Base-by-base conservation (phyloP, 176 grass and related monocot genomes). In the sorghum (Sorghum bicolor) region DNA sequence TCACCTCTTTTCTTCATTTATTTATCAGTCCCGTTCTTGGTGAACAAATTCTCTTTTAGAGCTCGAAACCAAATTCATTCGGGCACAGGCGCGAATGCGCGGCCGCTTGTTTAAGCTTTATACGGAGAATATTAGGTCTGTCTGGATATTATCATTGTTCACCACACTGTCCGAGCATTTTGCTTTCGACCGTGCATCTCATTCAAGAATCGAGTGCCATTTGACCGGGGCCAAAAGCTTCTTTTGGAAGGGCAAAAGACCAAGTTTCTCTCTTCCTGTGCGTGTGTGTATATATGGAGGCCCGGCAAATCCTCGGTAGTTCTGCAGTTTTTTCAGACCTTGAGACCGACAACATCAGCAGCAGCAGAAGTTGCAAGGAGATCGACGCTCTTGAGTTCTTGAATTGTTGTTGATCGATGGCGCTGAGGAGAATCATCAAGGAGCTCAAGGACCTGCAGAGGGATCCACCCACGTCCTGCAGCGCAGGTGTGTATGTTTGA, bases 401-500 rank as follows among this genome's bases (percentile, higher is more conserved):
- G 52, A 58, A 22, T 24, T 58, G 3, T 12, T 52, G 50, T 25
- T 28, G 41, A 31, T 20, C 41, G 82, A 97, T 97, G 92, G 92
- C 90, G 7, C 37, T 90, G 22, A 87, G 92, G 88, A 92, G 90
- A 61, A 97, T 97, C 47, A 83, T 87, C 77, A 97, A 97, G 92
- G 94, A 94, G 86, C 90, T 97, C 80, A 92, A 92, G 85, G 94
- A 97, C 82, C 81, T 97, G 86, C 94, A 97, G 84, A 83, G 88
- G 91, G 94, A 97, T 75, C 92, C 94, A 1, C 92, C 94, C 25
- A 92, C 92, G 76, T 97, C 94, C 2, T 97, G 94, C 75, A 97
- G 94, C 9, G 94, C 94, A 83, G 94, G 94, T 97, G 0, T 44
- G 0, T 47, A 4, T 47, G 55, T 4, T 1, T 60, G 55, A 24